Evolutionary conservation across 2,329 filamentous ascomycete genomes (phyloP), one percentile per base, ranked within the genome.

Genomic region (Aureobasidium sp.): DNA sequence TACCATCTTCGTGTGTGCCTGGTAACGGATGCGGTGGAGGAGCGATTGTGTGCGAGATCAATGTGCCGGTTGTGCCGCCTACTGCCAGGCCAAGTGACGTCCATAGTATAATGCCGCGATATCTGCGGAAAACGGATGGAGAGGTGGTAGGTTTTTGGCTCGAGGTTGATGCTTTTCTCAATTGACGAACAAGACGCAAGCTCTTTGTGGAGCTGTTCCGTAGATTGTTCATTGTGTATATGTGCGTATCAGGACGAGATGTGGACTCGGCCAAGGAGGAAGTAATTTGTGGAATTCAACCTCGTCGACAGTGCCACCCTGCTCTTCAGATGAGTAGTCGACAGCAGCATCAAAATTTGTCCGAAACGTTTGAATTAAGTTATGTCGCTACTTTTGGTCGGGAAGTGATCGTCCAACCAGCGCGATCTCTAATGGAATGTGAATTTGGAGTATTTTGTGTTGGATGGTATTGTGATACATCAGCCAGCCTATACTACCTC

Each of bases 11-110:
- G 27, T 72, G 66, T 3, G 75, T 73, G 39, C 75, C 77, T 0
- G 75, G 73, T 1, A 65, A 61, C 0, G 77, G 77, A 1, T 78
- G 74, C 3, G 74, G 65, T 1, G 78, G 78, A 0, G 81, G 81
- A 1, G 73, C 70, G 60, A 83, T 66, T 46, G 77, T 69, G n/a
- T 78, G 66, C 13, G 73, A 70, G 52, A 76, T 64, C 50, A 74
- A 67, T 57, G 74, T 73, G 65, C 79, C 80, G 55, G 69, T 65
- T 29, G 69, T 63, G 20, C 71, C 60, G 64, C 81, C 81, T 46
- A 78, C 37, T 62, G 76, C 52, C 58, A 81, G 69, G 68, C 78
- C 79, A 46, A 76, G 9, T 15, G 70, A 63, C 55, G 64, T 65
- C 64, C 67, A 70, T 62, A 66, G 62, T 37, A 71, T 53, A n/a